These are phyloP conservation scores for Ganoderma meredithae DNA, from an alignment of 1,284 basidiomycete species.

Conservation along the genomic window DNA sequence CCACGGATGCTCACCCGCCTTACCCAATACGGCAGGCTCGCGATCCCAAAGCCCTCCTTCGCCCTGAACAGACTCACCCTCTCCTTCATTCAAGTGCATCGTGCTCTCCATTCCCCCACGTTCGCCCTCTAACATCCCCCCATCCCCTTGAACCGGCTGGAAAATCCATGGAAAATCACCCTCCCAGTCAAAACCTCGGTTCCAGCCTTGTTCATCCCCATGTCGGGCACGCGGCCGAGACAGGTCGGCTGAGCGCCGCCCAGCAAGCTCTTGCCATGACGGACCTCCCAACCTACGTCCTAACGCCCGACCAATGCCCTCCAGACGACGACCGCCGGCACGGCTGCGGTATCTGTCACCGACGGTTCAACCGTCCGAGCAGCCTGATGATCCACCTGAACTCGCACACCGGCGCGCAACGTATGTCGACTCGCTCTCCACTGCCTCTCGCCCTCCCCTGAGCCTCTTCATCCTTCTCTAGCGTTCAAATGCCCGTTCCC, in stretches of 20 bases:
- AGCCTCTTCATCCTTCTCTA: slow-evolving; percentile 38
- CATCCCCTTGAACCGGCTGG: background rate
- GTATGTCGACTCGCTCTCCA: slow-evolving; percentile 48
- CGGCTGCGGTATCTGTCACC: slow-evolving; percentile 68
- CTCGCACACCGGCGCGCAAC: slow-evolving; percentile 79
- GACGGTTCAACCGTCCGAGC: slow-evolving; percentile 80
- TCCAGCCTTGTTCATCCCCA: background rate
- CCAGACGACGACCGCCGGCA: slow-evolving; percentile 57
- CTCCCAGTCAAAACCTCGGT: background rate
- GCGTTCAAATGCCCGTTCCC: slow-evolving; percentile 78
- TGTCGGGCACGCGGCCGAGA: background rate
- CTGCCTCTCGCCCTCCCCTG: slow-evolving; percentile 12
- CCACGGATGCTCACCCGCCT: background rate
- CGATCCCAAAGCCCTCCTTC: background rate
- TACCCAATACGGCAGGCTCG: background rate
- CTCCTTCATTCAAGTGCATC: background rate
- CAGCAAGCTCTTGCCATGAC: slow-evolving; percentile 6
- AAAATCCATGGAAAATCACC: background rate
- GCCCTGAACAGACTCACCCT: background rate
- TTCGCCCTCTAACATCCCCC: background rate
- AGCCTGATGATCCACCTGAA: slow-evolving; percentile 79
- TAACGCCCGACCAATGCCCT: slow-evolving; percentile 28
- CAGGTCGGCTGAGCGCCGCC: slow-evolving; percentile 1
- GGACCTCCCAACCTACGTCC: slow-evolving; percentile 27
- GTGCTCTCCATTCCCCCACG: background rate